These are phyloP conservation scores for Endotrypanum monterogeii DNA, from an alignment of 208 protist genomes.

Conservation along the genomic window DNA sequence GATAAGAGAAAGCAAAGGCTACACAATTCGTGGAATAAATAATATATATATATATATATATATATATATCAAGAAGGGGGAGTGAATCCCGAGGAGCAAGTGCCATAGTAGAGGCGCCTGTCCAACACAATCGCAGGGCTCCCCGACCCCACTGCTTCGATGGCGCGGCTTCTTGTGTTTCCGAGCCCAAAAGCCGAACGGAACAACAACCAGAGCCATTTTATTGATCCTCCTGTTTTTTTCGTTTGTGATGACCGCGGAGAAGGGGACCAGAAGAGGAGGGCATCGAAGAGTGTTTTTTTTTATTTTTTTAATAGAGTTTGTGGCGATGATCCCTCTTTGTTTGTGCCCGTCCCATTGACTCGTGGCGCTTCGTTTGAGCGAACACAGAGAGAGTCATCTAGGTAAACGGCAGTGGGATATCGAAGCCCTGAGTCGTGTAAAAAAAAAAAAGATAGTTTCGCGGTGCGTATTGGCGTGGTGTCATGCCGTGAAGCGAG, in stretches of 20 bases:
- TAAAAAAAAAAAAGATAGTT: not conserved
- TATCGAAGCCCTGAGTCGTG: not conserved
- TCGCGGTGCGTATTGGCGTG: not conserved
- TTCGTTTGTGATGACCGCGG: too few relatives aligned
- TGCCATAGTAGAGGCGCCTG: not conserved
- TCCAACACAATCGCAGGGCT: not conserved
- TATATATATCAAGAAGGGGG: not conserved
- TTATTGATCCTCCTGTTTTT: too few relatives aligned
- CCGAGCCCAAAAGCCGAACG: not conserved
- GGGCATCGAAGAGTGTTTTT: too few relatives aligned
- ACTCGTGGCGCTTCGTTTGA: not conserved
- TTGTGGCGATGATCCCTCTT: not conserved
- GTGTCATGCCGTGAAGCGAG: not conserved
- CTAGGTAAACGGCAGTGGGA: not conserved
- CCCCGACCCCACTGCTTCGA: not conserved
- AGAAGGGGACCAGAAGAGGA: too few relatives aligned
- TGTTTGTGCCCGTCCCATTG: not conserved
- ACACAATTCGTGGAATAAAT: not conserved
- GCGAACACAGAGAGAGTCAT: not conserved
- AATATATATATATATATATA: not conserved
- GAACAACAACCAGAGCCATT: too few relatives aligned
- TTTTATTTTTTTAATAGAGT: not conserved
- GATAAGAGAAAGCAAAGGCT: not conserved
- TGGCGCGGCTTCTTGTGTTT: not conserved
- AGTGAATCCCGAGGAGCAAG: not conserved